Base-by-base conservation (phyloP, 1,139 yeast species). In the Nadsonia commutata region DNA sequence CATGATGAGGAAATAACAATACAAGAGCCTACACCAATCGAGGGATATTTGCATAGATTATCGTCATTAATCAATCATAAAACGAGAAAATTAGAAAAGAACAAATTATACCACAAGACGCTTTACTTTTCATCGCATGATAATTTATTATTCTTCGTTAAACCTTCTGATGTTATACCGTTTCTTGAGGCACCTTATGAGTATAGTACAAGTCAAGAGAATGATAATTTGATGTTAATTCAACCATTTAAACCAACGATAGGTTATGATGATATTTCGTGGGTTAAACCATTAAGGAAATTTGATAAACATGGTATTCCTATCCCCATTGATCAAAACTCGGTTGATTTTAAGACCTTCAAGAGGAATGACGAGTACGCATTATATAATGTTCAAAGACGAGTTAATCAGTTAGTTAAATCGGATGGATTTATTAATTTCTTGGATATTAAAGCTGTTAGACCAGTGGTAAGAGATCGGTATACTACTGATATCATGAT, bases 1-100 rank as follows among this genome's bases (percentile, higher is more conserved):
- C 48, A 49, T 7, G 51, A 49, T 18, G 48, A 49, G 18, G 56
- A 53, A 5, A 39, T 41, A 5, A 44, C 36, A 20, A 40, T 56
- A 45, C 49, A 53, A 1, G 90, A 81, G 52, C 94, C 94, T 0
- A 49, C 60, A 0, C 78, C 93, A 0, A 59, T 83, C 7, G 94
- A 84, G 60, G 95, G 96, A 0, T 84, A 81, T 56, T 59, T 85
- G 13, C 66, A 74, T 2, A 68, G 81, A 42, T 57, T 81, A 37
- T 68, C 81, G 0, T 68, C 74, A 40, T 67, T 72, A 51, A 53
- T 60, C 4, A 88, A 86, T n/a, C 47, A 46, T 4, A 43, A 48
- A 8, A 48, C 51, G 23, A 39, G 38, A 13, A 36, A 40, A 2
- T 45, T 0, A 54, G 62, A 37, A 61, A 64, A 43, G 48, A 60